Conservation (phyloP, 2,329 filamentous ascomycete genomes). For the Cadophora gregata region DNA sequence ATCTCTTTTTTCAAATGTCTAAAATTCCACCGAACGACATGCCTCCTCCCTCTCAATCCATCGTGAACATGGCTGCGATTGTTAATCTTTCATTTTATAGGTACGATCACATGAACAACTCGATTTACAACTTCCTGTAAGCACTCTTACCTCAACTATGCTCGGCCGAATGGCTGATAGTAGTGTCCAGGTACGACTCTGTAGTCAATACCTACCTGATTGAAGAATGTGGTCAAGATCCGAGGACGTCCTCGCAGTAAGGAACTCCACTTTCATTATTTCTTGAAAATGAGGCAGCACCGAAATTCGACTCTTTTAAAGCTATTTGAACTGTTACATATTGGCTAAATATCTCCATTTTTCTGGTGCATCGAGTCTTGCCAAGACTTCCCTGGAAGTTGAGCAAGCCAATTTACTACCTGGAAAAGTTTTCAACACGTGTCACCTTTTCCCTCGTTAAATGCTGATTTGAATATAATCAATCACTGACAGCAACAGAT, state of each 20-base stretch:
- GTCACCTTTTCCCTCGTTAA: neutral
- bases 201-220: conserved; percentile 91
- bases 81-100: neutral
- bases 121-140: conserved; percentile 80
- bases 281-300: neutral
- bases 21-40: neutral
- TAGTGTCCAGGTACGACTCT: conserved; percentile 74
- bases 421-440: neutral
- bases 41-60: neutral
- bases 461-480: neutral
- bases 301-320: too few species aligned
- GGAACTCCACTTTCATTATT: neutral
- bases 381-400: too few species aligned
- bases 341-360: neutral
- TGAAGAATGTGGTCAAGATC: conserved; percentile 74
- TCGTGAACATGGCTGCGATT: neutral
- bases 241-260: conserved; percentile 69
- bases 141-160: conserved; percentile 32
- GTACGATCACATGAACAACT: conserved; percentile 89
- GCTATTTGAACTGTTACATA: too few species aligned
- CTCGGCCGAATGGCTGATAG: neutral
- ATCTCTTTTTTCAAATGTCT: neutral
- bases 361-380: too few species aligned
- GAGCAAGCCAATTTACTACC: neutral
- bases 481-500: conserved; percentile 11